Base-by-base conservation (phyloP, 192 early-diverging fungal genomes). In the Coemansia guatemalensis region DNA sequence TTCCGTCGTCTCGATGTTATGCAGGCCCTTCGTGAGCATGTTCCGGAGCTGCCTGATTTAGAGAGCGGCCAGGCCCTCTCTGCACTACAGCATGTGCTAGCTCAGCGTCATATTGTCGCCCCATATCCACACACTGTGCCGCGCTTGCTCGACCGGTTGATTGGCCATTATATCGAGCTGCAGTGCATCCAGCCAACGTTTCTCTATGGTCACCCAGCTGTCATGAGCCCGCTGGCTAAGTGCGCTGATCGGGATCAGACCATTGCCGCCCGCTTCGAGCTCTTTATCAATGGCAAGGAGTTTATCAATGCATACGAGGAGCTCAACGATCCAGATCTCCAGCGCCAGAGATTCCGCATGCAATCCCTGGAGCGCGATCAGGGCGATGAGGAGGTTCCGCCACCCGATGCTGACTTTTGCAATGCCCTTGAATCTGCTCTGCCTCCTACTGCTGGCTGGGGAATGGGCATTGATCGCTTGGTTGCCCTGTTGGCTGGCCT, bases 371-470 rank as follows among this genome's bases (percentile, higher is more conserved):
- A 95, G 56, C 76, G 86, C 54, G 76, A 86, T 23, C 53, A 65
- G 24, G 92, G 92, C 6, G 91, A 95, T 61, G 82, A 84, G 20
- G 94, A 95, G 65, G 90, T 90, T 3, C 90, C 88, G 48, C 66
- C 77, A 9, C 78, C 87, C 41, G 94, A 95, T 62, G 67, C 78
- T 12, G 87, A 82, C 4, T 95, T 92, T 64, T 88, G 86, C 58
- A 76, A 81, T 39, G 90, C 92, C 12, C 77, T 95, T 8, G 92
- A 95, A 60, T 90, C 87, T 62, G 94, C 88, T 1, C 70, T 95
- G 20, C 92, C 94, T 9, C 94, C 94, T 1, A 93, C 94, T 1
- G 90, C 84, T 20, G 94, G 94, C 18, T 95, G 92, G 91, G 94
- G 94, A 1, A 88, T 95, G 85, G 94, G 94, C 5, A 76, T 95